Evolutionary conservation across 495 filamentous ascomycete species (phyloP).

Genomic region (Emericellopsis terricola): DNA sequence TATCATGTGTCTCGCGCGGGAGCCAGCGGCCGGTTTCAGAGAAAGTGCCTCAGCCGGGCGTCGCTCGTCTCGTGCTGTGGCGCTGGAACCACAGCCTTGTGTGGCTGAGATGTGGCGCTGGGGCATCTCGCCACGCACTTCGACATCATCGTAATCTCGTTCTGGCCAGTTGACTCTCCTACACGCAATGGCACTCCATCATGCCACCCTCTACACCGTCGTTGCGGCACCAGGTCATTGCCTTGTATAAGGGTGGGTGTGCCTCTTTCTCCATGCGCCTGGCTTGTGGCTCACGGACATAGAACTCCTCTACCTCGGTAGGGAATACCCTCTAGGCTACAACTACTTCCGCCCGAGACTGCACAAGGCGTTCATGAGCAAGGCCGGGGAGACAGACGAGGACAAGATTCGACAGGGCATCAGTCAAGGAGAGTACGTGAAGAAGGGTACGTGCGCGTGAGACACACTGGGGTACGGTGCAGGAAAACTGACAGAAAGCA

Average conservation of each 20-base stretch:
- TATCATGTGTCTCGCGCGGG: too few relatives aligned
- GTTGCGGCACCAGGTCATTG: conserved; percentile 65
- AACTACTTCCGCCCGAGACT: conserved; percentile 64
- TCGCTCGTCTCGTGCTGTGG: too few relatives aligned
- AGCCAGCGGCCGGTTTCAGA: too few relatives aligned
- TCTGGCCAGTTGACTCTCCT: too few relatives aligned
- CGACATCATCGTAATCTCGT: too few relatives aligned
- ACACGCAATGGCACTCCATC: too few relatives aligned
- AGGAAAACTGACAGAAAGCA: conserved; percentile 7
- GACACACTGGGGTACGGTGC: neutral
- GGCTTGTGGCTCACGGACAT: neutral
- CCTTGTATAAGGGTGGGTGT: conserved; percentile 70
- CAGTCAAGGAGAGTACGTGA: conserved; percentile 66
- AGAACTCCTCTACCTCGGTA: conserved; percentile 75
- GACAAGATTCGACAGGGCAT: conserved; percentile 60
- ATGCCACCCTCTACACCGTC: conserved; percentile 22
- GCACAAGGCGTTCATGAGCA: conserved; percentile 67
- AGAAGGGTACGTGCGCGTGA: conserved; percentile 44
- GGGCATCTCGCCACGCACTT: too few relatives aligned
- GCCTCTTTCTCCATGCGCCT: neutral
- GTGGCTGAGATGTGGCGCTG: too few relatives aligned
- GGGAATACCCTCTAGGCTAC: conserved; percentile 77
- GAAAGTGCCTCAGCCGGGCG: too few relatives aligned
- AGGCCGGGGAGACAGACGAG: conserved; percentile 50
- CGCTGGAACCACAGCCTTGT: too few relatives aligned